Base-by-base conservation (phyloP, 2,329 filamentous ascomycete species). In the Neopestalotiopsis sp. region DNA sequence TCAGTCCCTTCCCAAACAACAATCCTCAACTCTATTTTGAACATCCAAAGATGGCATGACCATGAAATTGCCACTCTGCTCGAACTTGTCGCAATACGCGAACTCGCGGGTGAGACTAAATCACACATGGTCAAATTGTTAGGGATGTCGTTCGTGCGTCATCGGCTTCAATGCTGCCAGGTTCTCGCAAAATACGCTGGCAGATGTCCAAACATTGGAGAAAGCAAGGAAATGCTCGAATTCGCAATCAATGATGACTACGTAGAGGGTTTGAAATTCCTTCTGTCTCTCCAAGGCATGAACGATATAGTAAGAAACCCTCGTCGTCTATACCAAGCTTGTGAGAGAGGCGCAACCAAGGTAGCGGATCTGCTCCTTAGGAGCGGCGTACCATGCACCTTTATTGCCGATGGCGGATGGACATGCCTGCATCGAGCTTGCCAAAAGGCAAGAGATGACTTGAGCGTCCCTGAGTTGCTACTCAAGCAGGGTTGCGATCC, bases 1-100 rank as follows among this genome's bases (percentile, higher is more conserved):
- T 10, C 17, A 1, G 9, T 3, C 9, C 1, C 34, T 1, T 38
- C 17, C 45, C n/a, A 3, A 52, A 5, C 17, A 52, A n/a, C n/a
- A n/a, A n/a, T n/a, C n/a, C n/a, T n/a, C n/a, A n/a, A n/a, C n/a
- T n/a, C n/a, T n/a, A 52, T 52, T 9, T 9, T 20, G 4, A 7
- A 20, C 9, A 17, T n/a, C 1, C 45, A 17, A 1, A 2, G 0
- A 0, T 38, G 34, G 34, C 4, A 20, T 0, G 7, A 52, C 9
- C 14, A 3, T 3, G 45, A 52, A 2, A 12, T 45, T 45, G 4
- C 42, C 5, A 6, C 42, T n/a, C 42, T 49, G 14, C 13, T 49
- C 4, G n/a, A n/a, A 1, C 42, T 49, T 4, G 7, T 49, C 3
- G 2, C n/a, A n/a, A 2, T 14, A 3, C 4, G 42, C 42, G 4